Conservation (phyloP, 225 moss, liverwort and hornwort species). For the Neckera pumila region DNA sequence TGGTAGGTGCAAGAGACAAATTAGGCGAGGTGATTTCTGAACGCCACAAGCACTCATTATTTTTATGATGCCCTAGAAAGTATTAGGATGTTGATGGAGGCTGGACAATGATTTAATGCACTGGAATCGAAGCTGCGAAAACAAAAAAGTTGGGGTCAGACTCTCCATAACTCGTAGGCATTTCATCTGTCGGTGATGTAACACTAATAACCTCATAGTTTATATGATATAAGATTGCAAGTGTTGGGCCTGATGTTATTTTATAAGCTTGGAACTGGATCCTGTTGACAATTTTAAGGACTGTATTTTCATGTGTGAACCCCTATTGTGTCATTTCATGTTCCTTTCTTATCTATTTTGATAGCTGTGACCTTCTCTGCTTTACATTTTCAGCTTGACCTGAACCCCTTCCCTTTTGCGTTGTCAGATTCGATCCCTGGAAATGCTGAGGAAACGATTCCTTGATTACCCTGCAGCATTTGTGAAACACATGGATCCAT, state of each 20-base stretch:
- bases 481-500: conserved; percentile 35
- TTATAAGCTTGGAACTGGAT: neutral
- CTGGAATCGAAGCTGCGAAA: neutral
- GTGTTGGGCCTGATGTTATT: neutral
- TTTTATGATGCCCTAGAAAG: neutral
- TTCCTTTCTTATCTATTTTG: neutral
- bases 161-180: neutral
- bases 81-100: neutral
- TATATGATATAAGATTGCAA: neutral
- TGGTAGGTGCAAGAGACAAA: conserved; percentile 67
- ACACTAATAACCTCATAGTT: neutral
- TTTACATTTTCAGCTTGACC: neutral
- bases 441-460: conserved; percentile 87
- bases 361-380: neutral
- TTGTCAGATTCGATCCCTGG: conserved; percentile 73
- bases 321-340: neutral
- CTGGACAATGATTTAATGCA: neutral
- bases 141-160: neutral
- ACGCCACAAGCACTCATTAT: neutral
- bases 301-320: neutral
- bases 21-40: conserved; percentile 67
- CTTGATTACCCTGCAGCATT: conserved; percentile 69
- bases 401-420: neutral
- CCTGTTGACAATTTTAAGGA: neutral
- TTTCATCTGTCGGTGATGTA: neutral